These are phyloP conservation scores for Isatis tinctoria DNA, from an alignment of 345 rosid species.

Conservation along the genomic window DNA sequence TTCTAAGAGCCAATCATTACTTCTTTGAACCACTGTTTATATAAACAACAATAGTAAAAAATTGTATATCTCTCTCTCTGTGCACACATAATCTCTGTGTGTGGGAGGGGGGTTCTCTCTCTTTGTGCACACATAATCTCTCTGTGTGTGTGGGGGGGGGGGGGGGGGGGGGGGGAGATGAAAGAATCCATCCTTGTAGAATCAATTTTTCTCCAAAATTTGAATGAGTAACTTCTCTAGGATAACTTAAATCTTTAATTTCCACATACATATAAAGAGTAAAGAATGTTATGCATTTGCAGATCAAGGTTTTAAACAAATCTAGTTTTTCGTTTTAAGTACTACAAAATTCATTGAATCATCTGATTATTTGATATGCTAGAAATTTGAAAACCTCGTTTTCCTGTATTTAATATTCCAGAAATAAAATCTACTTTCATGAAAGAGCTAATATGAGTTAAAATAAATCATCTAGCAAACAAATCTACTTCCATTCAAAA, in stretches of 20 bases:
- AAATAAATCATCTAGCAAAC: not conserved
- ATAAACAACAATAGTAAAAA: not conserved
- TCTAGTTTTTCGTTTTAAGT: not conserved
- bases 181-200: not conserved
- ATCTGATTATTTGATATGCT: not conserved
- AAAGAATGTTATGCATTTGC: not conserved
- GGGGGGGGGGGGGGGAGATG: too few relatives aligned
- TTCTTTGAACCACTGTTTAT: slow-evolving; percentile 11
- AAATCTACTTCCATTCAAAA: not conserved
- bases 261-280: not conserved
- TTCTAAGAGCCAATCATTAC: slow-evolving; percentile 33
- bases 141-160: not conserved
- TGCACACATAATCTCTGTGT: not conserved
- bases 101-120: not conserved
- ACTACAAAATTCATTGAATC: not conserved
- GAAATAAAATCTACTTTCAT: not conserved
- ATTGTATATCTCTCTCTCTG: not conserved
- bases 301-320: not conserved
- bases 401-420: not conserved
- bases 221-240: not conserved
- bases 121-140: not conserved
- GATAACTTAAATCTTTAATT: not conserved
- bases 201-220: not conserved
- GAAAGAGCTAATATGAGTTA: not conserved
- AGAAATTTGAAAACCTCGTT: not conserved